phyloP scores from a whole-genome alignment of 495 filamentous ascomycete species.

The Neurospora sp. region DNA sequence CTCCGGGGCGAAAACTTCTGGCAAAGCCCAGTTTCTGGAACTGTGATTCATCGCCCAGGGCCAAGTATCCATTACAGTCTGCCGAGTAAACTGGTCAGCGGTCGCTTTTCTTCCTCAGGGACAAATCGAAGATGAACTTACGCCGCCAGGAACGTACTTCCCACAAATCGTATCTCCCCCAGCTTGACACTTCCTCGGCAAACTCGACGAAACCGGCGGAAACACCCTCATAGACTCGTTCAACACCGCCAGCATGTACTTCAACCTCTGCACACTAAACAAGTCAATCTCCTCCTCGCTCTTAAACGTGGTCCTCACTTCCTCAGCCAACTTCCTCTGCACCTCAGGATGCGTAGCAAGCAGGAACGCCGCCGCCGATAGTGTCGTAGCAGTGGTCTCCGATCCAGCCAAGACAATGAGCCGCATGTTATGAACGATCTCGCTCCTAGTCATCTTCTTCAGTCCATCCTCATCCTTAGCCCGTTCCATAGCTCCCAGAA shows the following conservation, averaged over 20 bases:
- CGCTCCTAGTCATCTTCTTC: slow-evolving; percentile 3
- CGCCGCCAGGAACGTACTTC: slow-evolving; percentile 27
- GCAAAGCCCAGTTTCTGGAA: slow-evolving; percentile 33
- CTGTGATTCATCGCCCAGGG: slow-evolving; percentile 37
- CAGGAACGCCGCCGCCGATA: slow-evolving; percentile 38
- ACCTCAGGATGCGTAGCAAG: slow-evolving; percentile 33
- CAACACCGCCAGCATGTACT: slow-evolving; percentile 47
- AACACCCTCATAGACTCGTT: slow-evolving; percentile 48
- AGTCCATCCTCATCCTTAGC: slow-evolving; percentile 1
- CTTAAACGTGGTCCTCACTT: slow-evolving; percentile 40
- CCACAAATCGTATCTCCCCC: slow-evolving; percentile 40
- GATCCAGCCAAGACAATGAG: slow-evolving; percentile 28
- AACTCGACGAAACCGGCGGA: slow-evolving; percentile 38
- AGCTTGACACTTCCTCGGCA: slow-evolving; percentile 30
- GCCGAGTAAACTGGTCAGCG: too few relatives aligned
- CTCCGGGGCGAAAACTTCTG: slow-evolving; percentile 41
- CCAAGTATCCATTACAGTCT: slow-evolving; percentile 8
- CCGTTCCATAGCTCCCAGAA: slow-evolving; percentile 30
- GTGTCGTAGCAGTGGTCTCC: slow-evolving; percentile 47
- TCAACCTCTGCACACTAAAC: slow-evolving; percentile 27
- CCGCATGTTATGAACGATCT: slow-evolving; percentile 15
- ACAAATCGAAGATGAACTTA: too few relatives aligned
- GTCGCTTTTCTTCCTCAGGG: too few relatives aligned
- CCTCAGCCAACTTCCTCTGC: slow-evolving; percentile 30
- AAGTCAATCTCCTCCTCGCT: slow-evolving; percentile 39